Base-by-base conservation (phyloP, 2,329 filamentous ascomycete genomes). In the Pyricularia pennisetigena region DNA sequence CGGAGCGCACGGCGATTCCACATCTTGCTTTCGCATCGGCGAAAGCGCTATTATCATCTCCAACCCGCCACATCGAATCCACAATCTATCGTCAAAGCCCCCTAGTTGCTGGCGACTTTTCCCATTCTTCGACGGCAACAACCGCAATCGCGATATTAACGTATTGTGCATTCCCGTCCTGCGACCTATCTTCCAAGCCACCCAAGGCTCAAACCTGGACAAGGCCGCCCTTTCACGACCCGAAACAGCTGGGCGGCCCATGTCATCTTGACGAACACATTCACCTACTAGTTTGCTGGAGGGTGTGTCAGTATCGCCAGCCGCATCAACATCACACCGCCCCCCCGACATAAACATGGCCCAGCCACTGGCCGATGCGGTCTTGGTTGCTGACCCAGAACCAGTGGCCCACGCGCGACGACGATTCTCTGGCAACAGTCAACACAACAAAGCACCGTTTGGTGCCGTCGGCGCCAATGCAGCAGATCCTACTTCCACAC, bases 401-500 rank as follows among this genome's bases (percentile, higher is more conserved):
- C 72, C 70, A 4, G 72, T 73, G 41, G 74, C 73, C 41, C 75
- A 76, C 68, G 72, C 72, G 20, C 74, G 74, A n/a, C 74, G 70
- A 4, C 72, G 75, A 30, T 61, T 69, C 10, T 72, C 71, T n/a
- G 68, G 69, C 12, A 68, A 68, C 28, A 62, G 61, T 28, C 57
- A 49, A 20, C 54, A 68, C 20, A 64, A 68, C 20, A 63, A 61
- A n/a, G 65, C 30, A 9, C 68, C 70, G 8, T 20, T 65, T 12
- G 63, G 62, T 14, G 57, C 65, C 26, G 35, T 26, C 28, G 59
- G 30, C 67, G 57, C 67, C 28, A 68, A 64, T 28, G 64, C 26
- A 14, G 35, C 29, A 26, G 59, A 41, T 26, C 63, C 23, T 29
- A 14, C 23, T 64, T 26, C 64, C 63, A 28, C 68, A 64, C 14